phyloP scores from a whole-genome alignment of 169 alveolate species.

The Fabrea salina region DNA sequence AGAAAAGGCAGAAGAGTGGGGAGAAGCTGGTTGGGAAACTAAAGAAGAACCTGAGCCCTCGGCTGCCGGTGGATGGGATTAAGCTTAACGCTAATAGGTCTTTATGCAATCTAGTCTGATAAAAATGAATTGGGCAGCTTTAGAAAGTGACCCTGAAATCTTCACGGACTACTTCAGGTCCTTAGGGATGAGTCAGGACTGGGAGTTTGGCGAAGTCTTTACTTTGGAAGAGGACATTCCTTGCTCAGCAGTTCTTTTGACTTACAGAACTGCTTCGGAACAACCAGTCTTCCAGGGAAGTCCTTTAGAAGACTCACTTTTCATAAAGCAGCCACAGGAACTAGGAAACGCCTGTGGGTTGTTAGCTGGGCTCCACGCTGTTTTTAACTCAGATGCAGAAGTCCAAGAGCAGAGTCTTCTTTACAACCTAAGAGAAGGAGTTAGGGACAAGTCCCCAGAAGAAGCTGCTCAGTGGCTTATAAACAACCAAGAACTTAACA shows the following conservation, averaged over 20 bases:
- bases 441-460: constrained; percentile 38
- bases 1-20: constrained; percentile 30
- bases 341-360: constrained; percentile 79
- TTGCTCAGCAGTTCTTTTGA: constrained; percentile 35
- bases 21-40: constrained; percentile 16
- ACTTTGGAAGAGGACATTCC: constrained; percentile 63
- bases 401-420: constrained; percentile 43
- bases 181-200: constrained; percentile 41
- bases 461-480: constrained; percentile 58
- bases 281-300: background rate
- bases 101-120: background rate
- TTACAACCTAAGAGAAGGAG: constrained; percentile 37
- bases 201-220: constrained; percentile 57
- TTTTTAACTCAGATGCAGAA: constrained; percentile 40
- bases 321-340: constrained; percentile 61
- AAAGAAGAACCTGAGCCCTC: constrained; percentile 12
- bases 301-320: constrained; percentile 45
- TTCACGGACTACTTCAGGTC: constrained; percentile 62
- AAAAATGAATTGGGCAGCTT: constrained; percentile 68
- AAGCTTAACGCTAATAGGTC: background rate
- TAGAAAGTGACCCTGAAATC: constrained; percentile 73
- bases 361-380: constrained; percentile 64
- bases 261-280: background rate
- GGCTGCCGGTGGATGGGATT: constrained; percentile 39
- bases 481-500: constrained; percentile 51